Evolutionary conservation across 1,284 basidiomycete genomes (phyloP).

Genomic region (Rhodotorula sp.): DNA sequence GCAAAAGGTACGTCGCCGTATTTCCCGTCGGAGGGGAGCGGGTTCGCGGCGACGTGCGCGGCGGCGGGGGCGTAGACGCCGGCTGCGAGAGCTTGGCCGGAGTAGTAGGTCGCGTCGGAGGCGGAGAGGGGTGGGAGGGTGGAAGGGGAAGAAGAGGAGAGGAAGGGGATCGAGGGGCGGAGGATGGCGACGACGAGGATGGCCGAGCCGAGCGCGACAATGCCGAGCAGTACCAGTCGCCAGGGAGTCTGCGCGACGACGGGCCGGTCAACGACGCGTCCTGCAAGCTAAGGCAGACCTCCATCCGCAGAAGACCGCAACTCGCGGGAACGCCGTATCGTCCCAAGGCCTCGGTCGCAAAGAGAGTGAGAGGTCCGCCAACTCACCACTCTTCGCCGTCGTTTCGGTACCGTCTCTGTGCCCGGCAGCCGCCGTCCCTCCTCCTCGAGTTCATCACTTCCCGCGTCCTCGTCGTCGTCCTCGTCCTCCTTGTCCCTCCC

Average conservation of each 20-base stretch:
- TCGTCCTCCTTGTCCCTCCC: conserved; percentile 6
- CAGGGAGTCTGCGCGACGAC: no score
- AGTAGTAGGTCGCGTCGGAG: conserved; percentile 7
- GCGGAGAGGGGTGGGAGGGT: not conserved
- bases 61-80: conserved; percentile 10
- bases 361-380: not conserved
- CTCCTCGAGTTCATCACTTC: conserved; percentile 1
- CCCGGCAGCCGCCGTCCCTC: not conserved
- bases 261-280: no score
- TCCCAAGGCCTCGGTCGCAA: no score
- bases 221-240: no score
- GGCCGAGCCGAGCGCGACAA: not conserved
- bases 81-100: not conserved
- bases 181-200: conserved; percentile 18
- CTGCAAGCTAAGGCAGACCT: no score
- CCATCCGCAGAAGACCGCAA: no score
- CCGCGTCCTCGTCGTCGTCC: not conserved
- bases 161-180: conserved; percentile 30
- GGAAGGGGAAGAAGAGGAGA: conserved; percentile 9
- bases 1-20: conserved; percentile 38
- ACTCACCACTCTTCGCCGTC: not conserved
- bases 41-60: conserved; percentile 14
- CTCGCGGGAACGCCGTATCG: no score
- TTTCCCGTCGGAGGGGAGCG: conserved; percentile 18
- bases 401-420: not conserved